phyloP scores from a whole-genome alignment of 345 rosid species.

The Linum lewisii region DNA sequence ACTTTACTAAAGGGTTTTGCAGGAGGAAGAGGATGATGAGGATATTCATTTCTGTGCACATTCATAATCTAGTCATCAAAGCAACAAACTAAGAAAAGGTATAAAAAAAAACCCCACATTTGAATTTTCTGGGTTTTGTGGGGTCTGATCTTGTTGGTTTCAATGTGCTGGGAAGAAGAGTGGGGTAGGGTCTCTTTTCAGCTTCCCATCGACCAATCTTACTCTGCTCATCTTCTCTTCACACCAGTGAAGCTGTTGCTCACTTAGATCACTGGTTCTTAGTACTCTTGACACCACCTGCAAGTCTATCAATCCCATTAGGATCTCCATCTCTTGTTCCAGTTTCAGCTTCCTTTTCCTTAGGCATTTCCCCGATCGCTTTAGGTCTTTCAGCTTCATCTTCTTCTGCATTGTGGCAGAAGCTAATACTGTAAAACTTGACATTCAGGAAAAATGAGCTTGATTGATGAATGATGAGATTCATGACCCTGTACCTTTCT shows the following conservation, averaged over 20 bases:
- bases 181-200: constrained; percentile 84
- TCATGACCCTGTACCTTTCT: constrained; percentile 41
- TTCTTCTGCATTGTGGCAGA: constrained; percentile 47
- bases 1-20: no score
- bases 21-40: no score
- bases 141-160: constrained; percentile 16
- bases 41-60: no score
- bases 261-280: constrained; percentile 60
- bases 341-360: constrained; percentile 52
- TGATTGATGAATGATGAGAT: neutral
- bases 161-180: constrained; percentile 93
- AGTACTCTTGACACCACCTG: constrained; percentile 88
- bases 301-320: constrained; percentile 84
- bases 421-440: neutral
- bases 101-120: no score
- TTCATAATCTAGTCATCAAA: no score
- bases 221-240: constrained; percentile 98
- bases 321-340: constrained; percentile 77
- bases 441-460: neutral
- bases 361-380: constrained; percentile 56
- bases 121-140: neutral
- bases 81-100: neutral
- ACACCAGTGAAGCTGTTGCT: constrained; percentile 84
- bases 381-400: constrained; percentile 68
- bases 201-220: constrained; percentile 50